Evolutionary conservation across 768 basidiomycete species (phyloP), one percentile per base, ranked within the genome.

Genomic region (Amanita fuliginea): DNA sequence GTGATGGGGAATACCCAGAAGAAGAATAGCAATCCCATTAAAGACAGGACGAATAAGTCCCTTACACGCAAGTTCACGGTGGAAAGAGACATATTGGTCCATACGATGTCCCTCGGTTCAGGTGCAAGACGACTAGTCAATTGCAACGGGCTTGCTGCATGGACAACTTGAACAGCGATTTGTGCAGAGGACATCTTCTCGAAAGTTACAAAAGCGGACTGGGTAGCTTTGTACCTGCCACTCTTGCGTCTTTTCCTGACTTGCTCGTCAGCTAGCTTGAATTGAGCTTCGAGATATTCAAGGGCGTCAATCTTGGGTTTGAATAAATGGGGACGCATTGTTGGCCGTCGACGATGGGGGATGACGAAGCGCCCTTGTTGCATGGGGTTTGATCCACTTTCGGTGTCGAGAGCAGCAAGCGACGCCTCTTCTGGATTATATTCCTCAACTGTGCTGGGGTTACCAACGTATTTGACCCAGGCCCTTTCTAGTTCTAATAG

Each of bases 161-260:
- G 86, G 0, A 86, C 86, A 1, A 81, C 75, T 64, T 97, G 94
- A 5, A 86, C 73, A 1, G 91, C 94, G 37, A 87, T 83, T 85
- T 99, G 94, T 76, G 92, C 90, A 56, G 83, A 85, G 1, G 89
- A 86, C 81, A 94, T 89, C 60, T 90, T 90, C 67, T 96, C 91
- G 57, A 99, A 97, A 0, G 96, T 98, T 16, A 98, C 87, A 59
- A 98, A 99, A 0, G 92, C 96, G 26, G 80, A 77, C 40, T 83
- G 81, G 1, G 89, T 90, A 1, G 92, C 75, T 56, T 76, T 82
- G 62, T 90, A 94, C 57, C 77, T 84, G 14, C 86, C 88, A 3
- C 65, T 66, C 55, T 74, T 71, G 40, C 95, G 71, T 59, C 82
- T 73, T 59, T 76, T 80, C 64, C 80, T 81, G 3, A 98, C 91